These are phyloP conservation scores for Cordyceps farinosa DNA, from an alignment of 2,329 filamentous ascomycete species.

Conservation along the genomic window DNA sequence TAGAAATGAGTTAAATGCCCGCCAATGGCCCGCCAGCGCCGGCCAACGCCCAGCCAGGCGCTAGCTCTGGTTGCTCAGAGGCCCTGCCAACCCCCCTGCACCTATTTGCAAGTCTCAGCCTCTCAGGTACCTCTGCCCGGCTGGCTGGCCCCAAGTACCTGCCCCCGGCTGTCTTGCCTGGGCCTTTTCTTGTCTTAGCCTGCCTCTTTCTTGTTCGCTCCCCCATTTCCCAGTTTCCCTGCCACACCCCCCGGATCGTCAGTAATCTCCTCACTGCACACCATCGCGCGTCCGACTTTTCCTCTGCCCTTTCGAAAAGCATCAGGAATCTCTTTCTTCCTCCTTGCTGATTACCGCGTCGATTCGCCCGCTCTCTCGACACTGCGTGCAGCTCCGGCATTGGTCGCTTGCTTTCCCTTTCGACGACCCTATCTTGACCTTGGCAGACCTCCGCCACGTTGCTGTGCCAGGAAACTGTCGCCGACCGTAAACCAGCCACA, in stretches of 20 bases:
- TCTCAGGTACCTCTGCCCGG: constrained; percentile 5
- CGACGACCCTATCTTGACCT: neutral
- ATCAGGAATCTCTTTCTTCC: neutral
- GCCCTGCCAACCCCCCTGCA: neutral
- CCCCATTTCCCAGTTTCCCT: neutral
- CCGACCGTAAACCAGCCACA: constrained; percentile 6
- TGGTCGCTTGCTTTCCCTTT: neutral
- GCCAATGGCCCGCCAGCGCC: no score
- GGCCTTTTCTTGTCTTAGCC: neutral
- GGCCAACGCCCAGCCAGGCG: neutral
- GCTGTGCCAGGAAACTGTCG: constrained; percentile 5
- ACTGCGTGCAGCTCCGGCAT: constrained; percentile 1
- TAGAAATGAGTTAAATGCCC: no score
- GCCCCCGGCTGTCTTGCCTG: neutral
- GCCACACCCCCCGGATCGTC: constrained; percentile 13
- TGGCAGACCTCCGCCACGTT: constrained; percentile 1
- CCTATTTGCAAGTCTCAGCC: neutral
- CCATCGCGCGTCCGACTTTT: neutral
- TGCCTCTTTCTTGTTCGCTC: neutral
- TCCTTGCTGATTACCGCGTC: neutral
- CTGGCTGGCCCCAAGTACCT: constrained; percentile 6
- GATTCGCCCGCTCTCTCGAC: neutral
- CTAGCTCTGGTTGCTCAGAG: neutral
- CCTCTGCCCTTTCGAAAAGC: constrained; percentile 4
- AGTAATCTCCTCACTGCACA: constrained; percentile 14